Base-by-base conservation (phyloP, 148 eudicot species). In the Silene latifolia region DNA sequence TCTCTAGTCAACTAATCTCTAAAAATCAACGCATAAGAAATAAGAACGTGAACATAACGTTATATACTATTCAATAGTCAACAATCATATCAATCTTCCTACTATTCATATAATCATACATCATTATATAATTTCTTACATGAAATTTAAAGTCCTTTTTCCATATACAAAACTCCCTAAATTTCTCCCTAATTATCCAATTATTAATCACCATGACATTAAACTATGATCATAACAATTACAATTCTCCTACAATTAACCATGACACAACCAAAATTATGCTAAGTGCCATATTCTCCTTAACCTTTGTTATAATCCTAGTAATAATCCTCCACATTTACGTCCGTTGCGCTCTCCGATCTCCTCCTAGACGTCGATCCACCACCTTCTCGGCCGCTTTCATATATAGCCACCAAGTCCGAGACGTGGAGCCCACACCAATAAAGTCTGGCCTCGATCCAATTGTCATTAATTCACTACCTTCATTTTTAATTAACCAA, bases 401-500 rank as follows among this genome's bases (percentile, higher is more conserved):
- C 65, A 25, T 54, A 42, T 74, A 54, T 10, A 29, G 10, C 76
- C n/a, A 18, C 24, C 29, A 82, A 69, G 27, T 76, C 76, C 47
- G 60, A n/a, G 60, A 8, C 39, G 58, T 48, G 17, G 72, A 72
- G 8, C 56, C 76, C 25, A 13, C 4, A 6, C 27, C 74, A 17
- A 4, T 63, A 58, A 72, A 78, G 17, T 8, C 79, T 13, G 94
- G 92, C 24, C 92, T 92, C 6, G 87, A 84, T n/a, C 90, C 87
- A 0, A 23, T 75, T 0, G 77, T 82, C 62, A 84, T 89, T n/a
- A 76, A 76, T 46, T 59, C 86, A 23, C 39, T 92, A 14, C 89
- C 97, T 0, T 25, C 69, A 1, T 83, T 83, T 71, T 9, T 72
- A 9, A 69, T 81, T 85, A 87, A 69, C 24, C 68, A 81, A n/a